Base-by-base conservation (phyloP, 169 alveolate genomes). In the Theileria luwenshuni region DNA sequence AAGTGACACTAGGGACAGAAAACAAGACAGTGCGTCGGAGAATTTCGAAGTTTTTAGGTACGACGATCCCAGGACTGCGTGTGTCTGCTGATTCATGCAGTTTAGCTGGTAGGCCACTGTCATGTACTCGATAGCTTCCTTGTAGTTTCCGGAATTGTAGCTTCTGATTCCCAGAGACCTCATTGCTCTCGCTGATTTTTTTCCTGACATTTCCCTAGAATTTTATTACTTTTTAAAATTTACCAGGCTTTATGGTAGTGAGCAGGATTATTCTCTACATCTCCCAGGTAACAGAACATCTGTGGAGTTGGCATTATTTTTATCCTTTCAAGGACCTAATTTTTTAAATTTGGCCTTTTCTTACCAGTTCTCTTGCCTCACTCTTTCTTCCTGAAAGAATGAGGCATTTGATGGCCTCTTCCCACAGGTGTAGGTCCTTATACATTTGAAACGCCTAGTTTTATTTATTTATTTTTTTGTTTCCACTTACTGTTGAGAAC, bases 401-500 rank as follows among this genome's bases (percentile, higher is more conserved):
- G 58, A 90, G 75, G 35, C 94, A 90, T 47, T 79, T 67, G 43
- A 90, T 85, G 25, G 92, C 92, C 41, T 90, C 94, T 43, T 90
- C 94, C 92, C 92, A 90, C 83, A 90, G 60, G 69, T 85, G 86
- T 71, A 90, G 76, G 62, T 85, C 74, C 52, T 90, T 83, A 64
- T 77, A 90, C 47, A 90, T 77, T 47, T 90, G 84, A 70, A 69
- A 90, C 17, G 94, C 91, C 61, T 83, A 71, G 43, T 63, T 3
- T 63, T 2, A 62, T 33, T 32, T 21, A 32, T n/a, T 45, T 33
- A n/a, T n/a, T 45, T 33, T 19, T 15, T 41, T 6, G 27, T 6
- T 45, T 32, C 10, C 35, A 51, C 61, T 19, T 63, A 63, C 87
- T 32, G 83, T 79, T 43, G 61, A 54, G 43, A 85, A 72, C 10